Conservation (phyloP, 495 filamentous ascomycete species). For the Penicillium goetzii region DNA sequence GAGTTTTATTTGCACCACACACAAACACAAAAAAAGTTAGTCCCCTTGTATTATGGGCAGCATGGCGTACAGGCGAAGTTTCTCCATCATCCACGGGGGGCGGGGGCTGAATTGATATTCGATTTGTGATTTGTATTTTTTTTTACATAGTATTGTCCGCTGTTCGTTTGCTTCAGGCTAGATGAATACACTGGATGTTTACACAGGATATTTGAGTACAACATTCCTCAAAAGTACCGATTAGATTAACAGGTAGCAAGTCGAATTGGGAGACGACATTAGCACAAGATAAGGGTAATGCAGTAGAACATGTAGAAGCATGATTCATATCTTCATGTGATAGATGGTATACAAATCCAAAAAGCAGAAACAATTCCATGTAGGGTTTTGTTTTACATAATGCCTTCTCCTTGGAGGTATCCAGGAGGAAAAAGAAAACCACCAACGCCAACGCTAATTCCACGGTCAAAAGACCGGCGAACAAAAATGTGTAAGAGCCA, state of each 20-base stretch:
- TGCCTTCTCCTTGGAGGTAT: not conserved
- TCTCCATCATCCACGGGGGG: conserved; percentile 32
- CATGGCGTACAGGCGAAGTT: conserved; percentile 52
- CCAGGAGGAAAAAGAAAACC: conserved; percentile 16
- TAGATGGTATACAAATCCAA: not conserved
- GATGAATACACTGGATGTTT: conserved; percentile 31
- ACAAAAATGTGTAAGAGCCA: conserved; percentile 12
- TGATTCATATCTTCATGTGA: conserved; percentile 1
- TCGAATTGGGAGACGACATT: not conserved
- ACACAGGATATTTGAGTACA: conserved; percentile 10
- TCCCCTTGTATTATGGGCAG: conserved; percentile 48
- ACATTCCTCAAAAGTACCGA: not conserved
- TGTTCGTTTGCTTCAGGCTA: conserved; percentile 28
- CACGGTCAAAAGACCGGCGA: conserved; percentile 15
- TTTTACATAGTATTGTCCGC: conserved; percentile 34
- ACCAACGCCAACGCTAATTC: conserved; percentile 25
- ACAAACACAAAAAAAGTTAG: conserved; percentile 37
- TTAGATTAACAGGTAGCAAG: not conserved
- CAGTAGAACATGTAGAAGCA: not conserved
- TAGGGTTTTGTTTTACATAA: conserved; percentile 6
- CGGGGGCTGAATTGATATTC: conserved; percentile 29
- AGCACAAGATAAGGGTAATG: not conserved
- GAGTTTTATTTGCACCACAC: conserved; percentile 28
- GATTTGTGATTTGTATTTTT: conserved; percentile 11
- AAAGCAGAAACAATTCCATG: conserved; percentile 1